phyloP scores from a whole-genome alignment of 2,329 filamentous ascomycete genomes.

The Stromatinia cepivora region DNA sequence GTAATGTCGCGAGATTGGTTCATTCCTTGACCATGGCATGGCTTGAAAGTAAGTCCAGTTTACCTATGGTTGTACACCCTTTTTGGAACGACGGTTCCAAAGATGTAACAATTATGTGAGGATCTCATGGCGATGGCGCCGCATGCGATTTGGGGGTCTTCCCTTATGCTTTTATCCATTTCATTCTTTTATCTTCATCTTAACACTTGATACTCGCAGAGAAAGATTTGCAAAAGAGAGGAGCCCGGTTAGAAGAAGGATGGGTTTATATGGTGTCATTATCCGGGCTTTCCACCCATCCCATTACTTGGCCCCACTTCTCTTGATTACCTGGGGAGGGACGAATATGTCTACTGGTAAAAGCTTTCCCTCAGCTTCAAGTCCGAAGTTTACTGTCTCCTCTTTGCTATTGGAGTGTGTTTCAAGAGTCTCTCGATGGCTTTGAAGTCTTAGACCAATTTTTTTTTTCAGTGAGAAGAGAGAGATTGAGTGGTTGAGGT shows the following conservation, averaged over 20 bases:
- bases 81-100: background rate
- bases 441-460: no score
- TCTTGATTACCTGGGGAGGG: background rate
- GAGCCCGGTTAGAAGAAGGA: background rate
- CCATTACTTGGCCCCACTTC: background rate
- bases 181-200: background rate
- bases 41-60: background rate
- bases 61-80: background rate
- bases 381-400: no score
- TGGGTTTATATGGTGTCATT: background rate
- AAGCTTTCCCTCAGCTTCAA: no score
- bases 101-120: background rate
- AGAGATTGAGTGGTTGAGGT: no score
- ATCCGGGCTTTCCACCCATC: background rate
- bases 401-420: no score
- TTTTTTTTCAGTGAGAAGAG: no score
- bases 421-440: no score
- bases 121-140: background rate
- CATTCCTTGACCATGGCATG: background rate
- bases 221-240: background rate
- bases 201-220: background rate
- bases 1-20: background rate
- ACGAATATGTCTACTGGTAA: no score
- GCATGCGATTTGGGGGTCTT: background rate
- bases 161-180: background rate